Evolutionary conservation across 768 basidiomycete genomes (phyloP), one percentile per base, ranked within the genome.

Genomic region (Collybiopsis luxurians): DNA sequence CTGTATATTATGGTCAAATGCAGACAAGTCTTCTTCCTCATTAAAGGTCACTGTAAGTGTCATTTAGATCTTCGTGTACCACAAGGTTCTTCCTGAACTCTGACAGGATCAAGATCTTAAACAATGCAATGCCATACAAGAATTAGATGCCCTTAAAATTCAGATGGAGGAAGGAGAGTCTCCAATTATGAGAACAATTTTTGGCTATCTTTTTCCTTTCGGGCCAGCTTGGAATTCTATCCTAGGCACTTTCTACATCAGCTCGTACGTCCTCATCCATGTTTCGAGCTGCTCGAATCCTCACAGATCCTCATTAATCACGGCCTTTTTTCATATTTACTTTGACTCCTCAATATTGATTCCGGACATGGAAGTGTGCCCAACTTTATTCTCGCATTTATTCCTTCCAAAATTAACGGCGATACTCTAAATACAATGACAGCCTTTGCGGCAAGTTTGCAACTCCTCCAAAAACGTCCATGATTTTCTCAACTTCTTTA

Each of bases 331-430:
- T 57, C 23, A 50, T 42, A 51, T 40, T 27, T 26, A 11, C 15
- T 49, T 40, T 51, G 26, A 38, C 5, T 6, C 5, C 31, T 6
- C 31, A 34, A 34, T 6, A 53, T n/a, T 53, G 24, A 50, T 31
- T n/a, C 42, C 49, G 28, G 34, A 66, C 67, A 58, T 23, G 26
- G 59, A 67, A 95, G 92, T 36, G 84, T 95, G 56, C 94, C 94
- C 48, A 97, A 97, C 74, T 91, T 97, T 64, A 93, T 97, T 60
- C 87, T 97, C 52, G 90, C 91, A 4, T 94, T 95, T 68, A 95
- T 96, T 63, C 94, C 94, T 27, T 89, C 90, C 53, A 79, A 93
- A 69, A 92, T 96, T 66, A 86, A 88, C 70, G 79, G 81, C 15
- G 79, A 91, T 68, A 93, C 92, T 43, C 79, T 95, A 57, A 95